phyloP scores from a whole-genome alignment of 192 early-diverging fungal genomes.

The Rhizophagus prolifer region DNA sequence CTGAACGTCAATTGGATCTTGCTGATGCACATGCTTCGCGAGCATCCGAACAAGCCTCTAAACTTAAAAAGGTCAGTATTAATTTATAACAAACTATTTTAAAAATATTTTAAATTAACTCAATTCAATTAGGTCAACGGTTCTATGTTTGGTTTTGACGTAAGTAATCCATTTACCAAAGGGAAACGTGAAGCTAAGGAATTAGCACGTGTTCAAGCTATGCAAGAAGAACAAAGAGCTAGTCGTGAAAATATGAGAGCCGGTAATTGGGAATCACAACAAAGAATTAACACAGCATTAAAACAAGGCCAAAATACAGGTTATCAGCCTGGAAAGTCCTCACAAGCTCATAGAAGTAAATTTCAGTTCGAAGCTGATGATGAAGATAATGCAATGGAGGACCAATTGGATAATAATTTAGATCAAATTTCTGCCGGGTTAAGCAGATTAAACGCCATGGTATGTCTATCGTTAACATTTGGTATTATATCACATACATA shows the following conservation, averaged over 20 bases:
- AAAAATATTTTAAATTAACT: neutral
- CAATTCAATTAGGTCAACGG: conserved; percentile 49
- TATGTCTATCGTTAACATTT: neutral
- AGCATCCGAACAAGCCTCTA: conserved; percentile 50
- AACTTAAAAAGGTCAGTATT: conserved; percentile 48
- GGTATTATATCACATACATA: too few species aligned
- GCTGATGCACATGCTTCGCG: conserved; percentile 59
- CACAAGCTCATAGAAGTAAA: conserved; percentile 40
- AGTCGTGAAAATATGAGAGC: conserved; percentile 54
- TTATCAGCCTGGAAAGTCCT: conserved; percentile 46
- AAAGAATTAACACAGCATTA: conserved; percentile 52
- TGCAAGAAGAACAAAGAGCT: conserved; percentile 51
- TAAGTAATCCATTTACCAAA: conserved; percentile 68
- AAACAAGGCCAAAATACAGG: conserved; percentile 19
- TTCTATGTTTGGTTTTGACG: conserved; percentile 70
- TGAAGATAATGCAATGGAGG: conserved; percentile 66
- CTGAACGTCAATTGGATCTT: conserved; percentile 69
- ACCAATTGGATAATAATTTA: conserved; percentile 70
- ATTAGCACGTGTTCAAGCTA: conserved; percentile 46
- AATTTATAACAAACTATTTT: neutral
- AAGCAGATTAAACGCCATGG: conserved; percentile 23
- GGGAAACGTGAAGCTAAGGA: conserved; percentile 60
- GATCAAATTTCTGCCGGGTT: conserved; percentile 34
- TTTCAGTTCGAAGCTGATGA: conserved; percentile 68
- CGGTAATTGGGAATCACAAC: conserved; percentile 57